Evolutionary conservation across 331 rosid species (phyloP).

Genomic region (Quercus phellos): DNA sequence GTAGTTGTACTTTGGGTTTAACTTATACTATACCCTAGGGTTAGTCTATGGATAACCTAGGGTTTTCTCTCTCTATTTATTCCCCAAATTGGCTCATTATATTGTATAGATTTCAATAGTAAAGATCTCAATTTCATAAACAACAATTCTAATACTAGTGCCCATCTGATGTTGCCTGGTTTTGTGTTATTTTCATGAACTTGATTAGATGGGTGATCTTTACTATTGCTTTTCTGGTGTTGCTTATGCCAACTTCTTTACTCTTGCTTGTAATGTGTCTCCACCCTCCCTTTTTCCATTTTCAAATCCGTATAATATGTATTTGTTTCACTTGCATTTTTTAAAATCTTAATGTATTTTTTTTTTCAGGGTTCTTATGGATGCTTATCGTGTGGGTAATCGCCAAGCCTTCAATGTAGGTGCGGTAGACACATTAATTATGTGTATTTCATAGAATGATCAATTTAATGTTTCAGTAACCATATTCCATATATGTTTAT

Average conservation of each 20-base stretch:
- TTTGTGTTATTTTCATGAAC: not conserved
- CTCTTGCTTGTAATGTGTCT: no score
- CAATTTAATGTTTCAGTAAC: not conserved
- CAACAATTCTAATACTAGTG: not conserved
- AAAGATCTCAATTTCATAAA: no score
- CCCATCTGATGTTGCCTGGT: not conserved
- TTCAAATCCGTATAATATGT: not conserved
- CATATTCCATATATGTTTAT: not conserved
- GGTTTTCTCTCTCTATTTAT: no score
- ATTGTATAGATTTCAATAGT: no score
- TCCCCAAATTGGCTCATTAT: no score
- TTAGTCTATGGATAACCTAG: no score
- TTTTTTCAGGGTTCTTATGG: slow-evolving; percentile 69
- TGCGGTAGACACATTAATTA: slow-evolving; percentile 7
- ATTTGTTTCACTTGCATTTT: not conserved
- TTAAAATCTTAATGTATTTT: not conserved
- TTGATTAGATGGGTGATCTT: not conserved
- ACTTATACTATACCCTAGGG: no score
- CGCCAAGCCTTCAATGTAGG: slow-evolving; percentile 82
- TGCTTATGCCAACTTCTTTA: no score
- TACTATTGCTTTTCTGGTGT: not conserved
- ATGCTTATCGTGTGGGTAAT: slow-evolving; percentile 71
- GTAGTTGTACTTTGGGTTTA: no score
- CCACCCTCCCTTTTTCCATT: not conserved
- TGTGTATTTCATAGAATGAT: not conserved